A percentile compares a stretch with the other conserved stretches of the same genome.
Conservation (phyloP, 2,329 filamentous ascomycete genomes). For the Fusarium liriodendri region DNA sequence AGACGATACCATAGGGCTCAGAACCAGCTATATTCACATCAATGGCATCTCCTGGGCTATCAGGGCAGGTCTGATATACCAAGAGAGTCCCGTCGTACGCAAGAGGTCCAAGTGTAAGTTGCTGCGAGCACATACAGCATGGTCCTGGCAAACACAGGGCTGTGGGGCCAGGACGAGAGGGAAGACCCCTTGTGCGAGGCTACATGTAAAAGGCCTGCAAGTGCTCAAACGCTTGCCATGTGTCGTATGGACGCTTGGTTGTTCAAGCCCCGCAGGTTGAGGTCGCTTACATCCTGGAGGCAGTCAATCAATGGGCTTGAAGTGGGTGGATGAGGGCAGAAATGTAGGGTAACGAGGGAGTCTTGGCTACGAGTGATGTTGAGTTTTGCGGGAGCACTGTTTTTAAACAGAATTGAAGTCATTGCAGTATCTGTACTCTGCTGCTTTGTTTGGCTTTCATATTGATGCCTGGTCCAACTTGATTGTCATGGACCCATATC, state of each 20-base stretch:
- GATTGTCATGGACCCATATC: background rate
- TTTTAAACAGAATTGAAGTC: background rate
- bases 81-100: background rate
- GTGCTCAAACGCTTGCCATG: slow-evolving; percentile 26
- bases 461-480: background rate
- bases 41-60: slow-evolving; percentile 16
- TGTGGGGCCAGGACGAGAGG: slow-evolving; percentile 8
- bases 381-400: background rate
- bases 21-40: background rate
- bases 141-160: slow-evolving; percentile 15
- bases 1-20: background rate
- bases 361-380: background rate
- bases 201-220: slow-evolving; percentile 23
- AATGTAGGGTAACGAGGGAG: background rate
- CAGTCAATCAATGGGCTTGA: slow-evolving; percentile 1
- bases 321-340: slow-evolving; percentile 1
- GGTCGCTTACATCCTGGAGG: slow-evolving; percentile 5
- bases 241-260: slow-evolving; percentile 27
- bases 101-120: slow-evolving; percentile 1
- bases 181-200: slow-evolving; percentile 28
- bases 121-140: background rate
- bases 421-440: background rate
- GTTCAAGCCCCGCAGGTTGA: slow-evolving; percentile 20
- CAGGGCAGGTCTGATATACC: slow-evolving; percentile 7
- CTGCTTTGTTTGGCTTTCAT: background rate